phyloP scores from a whole-genome alignment of 2,329 filamentous ascomycete species.

The Pseudopyrenochaeta lycopersici region DNA sequence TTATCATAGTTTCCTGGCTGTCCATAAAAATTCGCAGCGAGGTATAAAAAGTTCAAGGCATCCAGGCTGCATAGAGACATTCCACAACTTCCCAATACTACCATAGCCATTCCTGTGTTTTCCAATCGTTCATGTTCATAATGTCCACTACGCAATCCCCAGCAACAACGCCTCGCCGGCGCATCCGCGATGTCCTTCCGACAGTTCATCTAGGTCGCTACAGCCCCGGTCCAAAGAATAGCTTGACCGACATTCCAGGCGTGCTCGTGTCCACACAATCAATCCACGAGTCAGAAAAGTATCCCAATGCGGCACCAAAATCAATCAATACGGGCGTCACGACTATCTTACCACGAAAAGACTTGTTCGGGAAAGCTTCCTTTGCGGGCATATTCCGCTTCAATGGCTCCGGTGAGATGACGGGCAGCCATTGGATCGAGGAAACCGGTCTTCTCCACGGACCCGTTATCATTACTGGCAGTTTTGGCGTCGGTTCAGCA shows the following conservation, averaged over 20 bases:
- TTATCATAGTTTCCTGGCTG: too few species aligned
- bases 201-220: constrained; percentile 48
- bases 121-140: not conserved
- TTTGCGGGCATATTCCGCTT: constrained; percentile 64
- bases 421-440: constrained; percentile 68
- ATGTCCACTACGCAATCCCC: constrained; percentile 17
- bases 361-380: constrained; percentile 53
- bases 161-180: constrained; percentile 30
- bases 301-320: constrained; percentile 34
- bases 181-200: constrained; percentile 52
- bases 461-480: constrained; percentile 69
- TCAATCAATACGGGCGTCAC: constrained; percentile 56
- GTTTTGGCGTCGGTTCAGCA: constrained; percentile 65
- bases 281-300: constrained; percentile 41
- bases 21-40: too few species aligned
- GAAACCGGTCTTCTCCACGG: constrained; percentile 68
- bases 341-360: constrained; percentile 53
- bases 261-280: constrained; percentile 54
- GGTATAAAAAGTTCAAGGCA: too few species aligned
- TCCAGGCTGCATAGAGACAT: too few species aligned
- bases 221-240: constrained; percentile 52
- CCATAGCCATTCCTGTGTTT: not conserved
- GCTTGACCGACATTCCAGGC: constrained; percentile 55
- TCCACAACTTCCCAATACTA: too few species aligned
- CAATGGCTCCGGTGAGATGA: constrained; percentile 72